Evolutionary conservation across 495 filamentous ascomycete genomes (phyloP).

Genomic region (Penicillium herquei): DNA sequence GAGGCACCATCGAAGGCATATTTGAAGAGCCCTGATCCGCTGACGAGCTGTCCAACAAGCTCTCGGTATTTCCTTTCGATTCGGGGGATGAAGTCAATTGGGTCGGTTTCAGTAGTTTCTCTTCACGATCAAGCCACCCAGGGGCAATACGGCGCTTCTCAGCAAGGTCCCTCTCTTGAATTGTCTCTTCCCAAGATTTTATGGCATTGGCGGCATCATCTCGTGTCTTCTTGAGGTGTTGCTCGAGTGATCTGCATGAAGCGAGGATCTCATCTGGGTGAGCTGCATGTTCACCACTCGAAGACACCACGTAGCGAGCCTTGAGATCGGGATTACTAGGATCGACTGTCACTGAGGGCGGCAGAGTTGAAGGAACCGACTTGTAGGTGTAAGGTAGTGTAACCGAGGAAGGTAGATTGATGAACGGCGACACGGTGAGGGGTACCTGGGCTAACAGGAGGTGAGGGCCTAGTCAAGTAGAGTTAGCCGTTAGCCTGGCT

Average conservation of each 20-base stretch:
- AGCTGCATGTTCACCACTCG: conserved; percentile 68
- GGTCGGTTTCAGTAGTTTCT: conserved; percentile 73
- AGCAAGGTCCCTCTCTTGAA: conserved; percentile 74
- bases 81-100: conserved; percentile 15
- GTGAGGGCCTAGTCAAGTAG: conserved; percentile 67
- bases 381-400: conserved; percentile 97
- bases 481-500: background rate
- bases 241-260: conserved; percentile 71
- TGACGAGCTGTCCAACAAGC: conserved; percentile 45
- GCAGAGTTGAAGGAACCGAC: conserved; percentile 78
- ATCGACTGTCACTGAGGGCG: conserved; percentile 67
- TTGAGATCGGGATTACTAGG: conserved; percentile 39
- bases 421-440: conserved; percentile 90
- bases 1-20: conserved; percentile 49
- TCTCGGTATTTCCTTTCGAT: conserved; percentile 29
- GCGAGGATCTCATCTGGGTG: conserved; percentile 80
- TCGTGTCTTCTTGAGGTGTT: conserved; percentile 66
- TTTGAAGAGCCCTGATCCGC: conserved; percentile 37
- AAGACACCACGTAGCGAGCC: conserved; percentile 70
- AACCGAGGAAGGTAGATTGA: conserved; percentile 83
- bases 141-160: conserved; percentile 91
- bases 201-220: conserved; percentile 64
- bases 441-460: conserved; percentile 89
- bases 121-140: conserved; percentile 90
- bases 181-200: conserved; percentile 65